These are phyloP conservation scores for Colletotrichum navitas DNA, from an alignment of 2,329 filamentous ascomycete species.

Conservation along the genomic window DNA sequence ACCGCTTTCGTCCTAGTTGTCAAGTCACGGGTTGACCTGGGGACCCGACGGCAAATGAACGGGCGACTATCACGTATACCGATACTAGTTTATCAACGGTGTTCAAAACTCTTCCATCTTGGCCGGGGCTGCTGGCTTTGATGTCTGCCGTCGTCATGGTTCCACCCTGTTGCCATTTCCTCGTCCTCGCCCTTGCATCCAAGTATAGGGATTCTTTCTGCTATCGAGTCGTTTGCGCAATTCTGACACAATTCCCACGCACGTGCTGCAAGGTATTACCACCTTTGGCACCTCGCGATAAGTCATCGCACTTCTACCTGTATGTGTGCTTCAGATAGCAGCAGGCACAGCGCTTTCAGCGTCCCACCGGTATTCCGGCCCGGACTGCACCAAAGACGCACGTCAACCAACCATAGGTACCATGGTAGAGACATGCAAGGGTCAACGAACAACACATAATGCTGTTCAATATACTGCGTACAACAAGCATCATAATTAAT, in stretches of 20 bases:
- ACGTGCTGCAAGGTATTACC: background rate
- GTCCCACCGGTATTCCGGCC: background rate
- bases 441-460: background rate
- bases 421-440: background rate
- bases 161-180: conserved; percentile 21
- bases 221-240: conserved; percentile 32
- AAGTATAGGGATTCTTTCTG: background rate
- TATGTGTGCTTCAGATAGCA: background rate
- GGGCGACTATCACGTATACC: background rate
- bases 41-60: background rate
- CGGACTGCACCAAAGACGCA: background rate
- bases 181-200: background rate
- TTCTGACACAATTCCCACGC: conserved; percentile 27
- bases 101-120: conserved; percentile 4
- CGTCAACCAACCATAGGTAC: background rate
- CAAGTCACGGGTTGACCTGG: background rate
- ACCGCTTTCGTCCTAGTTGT: background rate
- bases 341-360: conserved; percentile 19
- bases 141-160: conserved; percentile 3
- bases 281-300: background rate
- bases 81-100: conserved; percentile 6
- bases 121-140: conserved; percentile 2
- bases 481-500: background rate
- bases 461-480: background rate
- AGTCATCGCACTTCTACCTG: background rate